Conservation (phyloP, 1,284 basidiomycete species). For the Apiotrichum domesticum region DNA sequence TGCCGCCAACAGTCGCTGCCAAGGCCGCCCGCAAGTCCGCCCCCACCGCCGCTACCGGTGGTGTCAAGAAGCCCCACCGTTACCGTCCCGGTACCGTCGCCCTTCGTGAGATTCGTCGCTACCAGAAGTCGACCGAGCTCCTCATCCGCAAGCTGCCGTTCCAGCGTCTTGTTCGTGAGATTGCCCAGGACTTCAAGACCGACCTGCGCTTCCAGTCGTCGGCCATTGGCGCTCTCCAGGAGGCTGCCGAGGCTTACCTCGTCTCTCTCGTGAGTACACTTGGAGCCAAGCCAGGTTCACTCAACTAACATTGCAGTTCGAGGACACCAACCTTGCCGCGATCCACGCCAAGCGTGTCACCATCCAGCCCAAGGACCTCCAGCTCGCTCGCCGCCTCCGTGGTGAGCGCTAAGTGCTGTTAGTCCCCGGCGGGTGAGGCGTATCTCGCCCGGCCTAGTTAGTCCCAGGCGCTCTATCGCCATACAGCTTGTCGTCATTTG, state of each 20-base stretch:
- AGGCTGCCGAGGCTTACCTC: constrained; percentile 62
- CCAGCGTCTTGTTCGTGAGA: constrained; percentile 80
- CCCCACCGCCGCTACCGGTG: constrained; percentile 44
- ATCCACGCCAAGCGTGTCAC: constrained; percentile 55
- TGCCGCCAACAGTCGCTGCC: constrained; percentile 39
- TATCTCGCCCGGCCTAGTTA: neutral
- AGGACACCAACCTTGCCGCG: constrained; percentile 50
- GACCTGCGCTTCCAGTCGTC: constrained; percentile 64
- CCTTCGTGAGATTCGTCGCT: constrained; percentile 54
- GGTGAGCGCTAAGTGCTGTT: constrained; percentile 49
- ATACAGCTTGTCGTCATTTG: neutral
- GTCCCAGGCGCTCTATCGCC: no score
- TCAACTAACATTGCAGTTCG: constrained; percentile 31
- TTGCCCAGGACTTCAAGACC: constrained; percentile 60
- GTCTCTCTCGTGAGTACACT: constrained; percentile 35
- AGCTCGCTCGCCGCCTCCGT: constrained; percentile 57
- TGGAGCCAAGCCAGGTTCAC: no score
- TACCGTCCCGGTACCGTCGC: constrained; percentile 56
- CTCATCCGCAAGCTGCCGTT: constrained; percentile 89
- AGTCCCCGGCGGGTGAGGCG: neutral
- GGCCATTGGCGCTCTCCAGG: constrained; percentile 65
- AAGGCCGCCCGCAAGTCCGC: constrained; percentile 52
- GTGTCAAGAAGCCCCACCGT: constrained; percentile 59
- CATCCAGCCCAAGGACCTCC: constrained; percentile 66
- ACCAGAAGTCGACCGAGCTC: constrained; percentile 73